Conservation (phyloP, 805 yeast genomes). For the Spathaspora girioi region DNA sequence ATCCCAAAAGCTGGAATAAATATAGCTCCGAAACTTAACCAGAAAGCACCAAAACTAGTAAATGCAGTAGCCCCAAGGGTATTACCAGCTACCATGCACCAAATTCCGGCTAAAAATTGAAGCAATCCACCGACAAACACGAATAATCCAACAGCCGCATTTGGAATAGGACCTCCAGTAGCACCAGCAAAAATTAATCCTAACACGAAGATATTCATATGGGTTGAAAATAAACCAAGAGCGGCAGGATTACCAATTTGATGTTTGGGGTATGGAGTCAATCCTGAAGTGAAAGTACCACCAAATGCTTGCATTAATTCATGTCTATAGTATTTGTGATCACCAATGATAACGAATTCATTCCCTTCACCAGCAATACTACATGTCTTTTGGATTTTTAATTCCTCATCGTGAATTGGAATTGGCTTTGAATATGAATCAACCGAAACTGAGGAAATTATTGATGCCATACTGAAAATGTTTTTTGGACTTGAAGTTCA, state of each 20-base stretch:
- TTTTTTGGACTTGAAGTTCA: not conserved
- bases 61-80: conserved; percentile 55
- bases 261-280: conserved; percentile 37
- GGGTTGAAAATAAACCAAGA: conserved; percentile 49
- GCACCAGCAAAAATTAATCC: conserved; percentile 47
- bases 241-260: conserved; percentile 51
- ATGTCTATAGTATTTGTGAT: conserved; percentile 22
- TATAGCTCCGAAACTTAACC: conserved; percentile 48
- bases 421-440: not conserved
- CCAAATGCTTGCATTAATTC: conserved; percentile 36
- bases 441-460: not conserved
- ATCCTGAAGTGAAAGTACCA: conserved; percentile 32
- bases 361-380: conserved; percentile 19
- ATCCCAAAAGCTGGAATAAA: conserved; percentile 55
- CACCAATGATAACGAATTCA: conserved; percentile 26
- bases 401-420: not conserved
- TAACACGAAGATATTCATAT: conserved; percentile 43
- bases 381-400: not conserved
- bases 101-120: conserved; percentile 47
- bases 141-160: conserved; percentile 43
- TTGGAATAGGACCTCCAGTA: conserved; percentile 37
- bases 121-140: conserved; percentile 48
- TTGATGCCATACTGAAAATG: not conserved
- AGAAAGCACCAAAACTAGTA: conserved; percentile 52
- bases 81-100: conserved; percentile 48